phyloP scores from a whole-genome alignment of 1,284 basidiomycete genomes.

The Fomitopsis betulina region DNA sequence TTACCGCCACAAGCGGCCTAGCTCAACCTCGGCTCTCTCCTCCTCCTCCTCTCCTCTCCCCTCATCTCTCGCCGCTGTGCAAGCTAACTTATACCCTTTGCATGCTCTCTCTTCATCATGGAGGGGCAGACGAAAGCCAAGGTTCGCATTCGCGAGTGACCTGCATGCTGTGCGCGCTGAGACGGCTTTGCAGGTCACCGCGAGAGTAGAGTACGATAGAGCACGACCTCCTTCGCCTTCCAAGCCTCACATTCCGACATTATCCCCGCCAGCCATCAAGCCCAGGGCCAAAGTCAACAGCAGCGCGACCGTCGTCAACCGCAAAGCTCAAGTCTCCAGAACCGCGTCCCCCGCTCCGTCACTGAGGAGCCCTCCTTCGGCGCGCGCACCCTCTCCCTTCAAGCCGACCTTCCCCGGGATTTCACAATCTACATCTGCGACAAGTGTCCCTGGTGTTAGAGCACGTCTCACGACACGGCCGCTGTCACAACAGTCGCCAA shows the following conservation, averaged over 20 bases:
- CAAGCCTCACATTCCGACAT: constrained; percentile 36
- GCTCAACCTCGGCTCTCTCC: background rate
- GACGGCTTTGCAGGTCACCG: constrained; percentile 29
- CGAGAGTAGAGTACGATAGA: constrained; percentile 28
- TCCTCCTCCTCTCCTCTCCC: background rate
- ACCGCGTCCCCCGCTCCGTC: constrained; percentile 17
- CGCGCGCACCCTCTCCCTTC: constrained; percentile 40
- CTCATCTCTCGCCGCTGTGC: constrained; percentile 5
- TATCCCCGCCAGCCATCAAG: constrained; percentile 33
- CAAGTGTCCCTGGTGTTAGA: constrained; percentile 39
- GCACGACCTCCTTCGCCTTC: constrained; percentile 47
- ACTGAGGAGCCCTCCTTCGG: constrained; percentile 15
- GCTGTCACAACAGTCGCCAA: constrained; percentile 22
- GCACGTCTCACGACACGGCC: constrained; percentile 43
- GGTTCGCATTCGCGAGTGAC: constrained; percentile 17
- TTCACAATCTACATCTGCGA: constrained; percentile 18
- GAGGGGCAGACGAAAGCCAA: constrained; percentile 26
- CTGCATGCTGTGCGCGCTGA: constrained; percentile 16
- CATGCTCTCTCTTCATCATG: constrained; percentile 16
- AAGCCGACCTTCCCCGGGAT: constrained; percentile 28
- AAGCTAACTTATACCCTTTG: constrained; percentile 7
- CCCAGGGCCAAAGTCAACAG: constrained; percentile 61
- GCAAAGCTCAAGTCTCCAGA: constrained; percentile 35
- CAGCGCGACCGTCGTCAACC: constrained; percentile 39
- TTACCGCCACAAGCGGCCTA: background rate